These are phyloP conservation scores for Phytophthora foliorum DNA, from an alignment of 352 stramenopile genomes.

Conservation along the genomic window DNA sequence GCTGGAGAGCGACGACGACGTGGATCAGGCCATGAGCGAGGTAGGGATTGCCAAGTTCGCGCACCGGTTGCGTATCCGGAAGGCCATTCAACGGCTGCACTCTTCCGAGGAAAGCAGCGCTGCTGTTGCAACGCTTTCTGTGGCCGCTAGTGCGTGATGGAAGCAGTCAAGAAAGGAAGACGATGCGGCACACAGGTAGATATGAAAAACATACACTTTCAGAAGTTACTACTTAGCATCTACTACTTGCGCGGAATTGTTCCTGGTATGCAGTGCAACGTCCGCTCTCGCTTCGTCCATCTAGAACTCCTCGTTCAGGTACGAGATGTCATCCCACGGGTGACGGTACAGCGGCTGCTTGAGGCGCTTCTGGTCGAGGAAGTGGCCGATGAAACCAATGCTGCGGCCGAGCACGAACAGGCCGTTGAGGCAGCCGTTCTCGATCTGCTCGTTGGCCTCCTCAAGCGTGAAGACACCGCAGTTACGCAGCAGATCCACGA, in stretches of 20 bases:
- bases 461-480: conserved; percentile 92
- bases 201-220: conserved; percentile 38
- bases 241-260: conserved; percentile 35
- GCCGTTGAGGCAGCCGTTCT: conserved; percentile 96
- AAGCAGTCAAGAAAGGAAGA: conserved; percentile 8
- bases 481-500: conserved; percentile 96
- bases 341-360: conserved; percentile 98
- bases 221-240: conserved; percentile 47
- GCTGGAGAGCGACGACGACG: conserved; percentile 67
- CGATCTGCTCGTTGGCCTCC: conserved; percentile 95
- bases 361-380: conserved; percentile 97
- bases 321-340: conserved; percentile 98
- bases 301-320: conserved; percentile 90
- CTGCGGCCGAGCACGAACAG: conserved; percentile 90
- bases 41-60: conserved; percentile 82
- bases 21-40: conserved; percentile 82
- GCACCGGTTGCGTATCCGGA: conserved; percentile 72
- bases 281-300: conserved; percentile 22
- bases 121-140: conserved; percentile 33
- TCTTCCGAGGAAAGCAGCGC: conserved; percentile 14
- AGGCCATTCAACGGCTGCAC: conserved; percentile 70
- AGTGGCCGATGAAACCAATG: conserved; percentile 96
- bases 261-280: conserved; percentile 23
- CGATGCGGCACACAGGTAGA: conserved; percentile 15
- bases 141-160: conserved; percentile 46